Evolutionary conservation across 2,329 filamentous ascomycete species (phyloP).

Genomic region (Penicillium janthinellum): DNA sequence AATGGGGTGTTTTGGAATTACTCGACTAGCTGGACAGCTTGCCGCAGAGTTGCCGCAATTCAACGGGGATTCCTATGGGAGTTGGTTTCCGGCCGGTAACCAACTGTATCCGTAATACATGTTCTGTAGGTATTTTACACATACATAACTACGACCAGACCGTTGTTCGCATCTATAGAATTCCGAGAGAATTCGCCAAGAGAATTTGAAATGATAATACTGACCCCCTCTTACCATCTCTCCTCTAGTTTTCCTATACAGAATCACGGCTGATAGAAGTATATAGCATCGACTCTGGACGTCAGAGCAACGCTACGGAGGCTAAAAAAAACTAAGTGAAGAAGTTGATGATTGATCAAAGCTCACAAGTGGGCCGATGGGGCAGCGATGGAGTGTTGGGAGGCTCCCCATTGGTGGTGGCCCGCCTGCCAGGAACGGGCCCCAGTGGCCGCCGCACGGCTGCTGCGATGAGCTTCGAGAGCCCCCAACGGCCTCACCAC

Average conservation of each 20-base stretch:
- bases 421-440: slow-evolving; percentile 9
- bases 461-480: background rate
- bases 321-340: background rate
- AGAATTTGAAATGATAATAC: background rate
- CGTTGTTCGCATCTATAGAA: too few species aligned
- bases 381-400: slow-evolving; percentile 13
- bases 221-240: too few species aligned
- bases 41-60: background rate
- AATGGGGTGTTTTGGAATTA: background rate
- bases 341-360: background rate
- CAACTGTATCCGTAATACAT: background rate
- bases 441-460: slow-evolving; percentile 2
- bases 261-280: too few species aligned
- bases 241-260: too few species aligned
- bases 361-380: slow-evolving; percentile 4
- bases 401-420: background rate
- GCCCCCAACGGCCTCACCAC: slow-evolving; percentile 18
- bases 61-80: background rate
- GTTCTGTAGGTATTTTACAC: background rate
- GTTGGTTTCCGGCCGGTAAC: background rate
- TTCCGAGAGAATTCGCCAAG: too few species aligned
- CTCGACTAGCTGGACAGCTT: background rate
- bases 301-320: too few species aligned
- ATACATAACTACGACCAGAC: too few species aligned
- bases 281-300: background rate